Evolutionary conservation across 78 protist genomes (phyloP).

Genomic region (Dictyostelium firmibasis): DNA sequence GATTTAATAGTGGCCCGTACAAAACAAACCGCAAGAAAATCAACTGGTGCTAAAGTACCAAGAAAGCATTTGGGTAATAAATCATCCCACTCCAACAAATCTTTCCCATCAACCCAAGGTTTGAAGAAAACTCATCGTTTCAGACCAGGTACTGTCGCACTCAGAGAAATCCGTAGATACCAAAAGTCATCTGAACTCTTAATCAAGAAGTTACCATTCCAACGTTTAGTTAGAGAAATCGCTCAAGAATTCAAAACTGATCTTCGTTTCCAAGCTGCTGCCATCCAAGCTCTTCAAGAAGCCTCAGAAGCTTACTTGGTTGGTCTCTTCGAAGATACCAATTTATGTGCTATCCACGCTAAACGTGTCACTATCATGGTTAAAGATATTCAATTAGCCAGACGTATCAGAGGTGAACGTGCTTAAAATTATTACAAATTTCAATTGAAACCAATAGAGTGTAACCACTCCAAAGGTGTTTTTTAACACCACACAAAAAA

Average conservation of each 20-base stretch:
- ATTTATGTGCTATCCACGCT: slow-evolving; percentile 95
- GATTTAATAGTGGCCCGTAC: slow-evolving; percentile 97
- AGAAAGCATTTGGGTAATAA: slow-evolving; percentile 82
- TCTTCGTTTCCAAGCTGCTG: slow-evolving; percentile 93
- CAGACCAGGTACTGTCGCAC: slow-evolving; percentile 97
- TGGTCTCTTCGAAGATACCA: slow-evolving; percentile 96
- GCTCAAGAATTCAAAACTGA: slow-evolving; percentile 91
- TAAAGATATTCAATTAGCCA: slow-evolving; percentile 95
- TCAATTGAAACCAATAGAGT: slow-evolving; percentile 29
- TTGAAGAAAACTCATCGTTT: slow-evolving; percentile 91
- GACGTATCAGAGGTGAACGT: slow-evolving; percentile 97
- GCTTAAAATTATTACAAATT: slow-evolving; percentile 70
- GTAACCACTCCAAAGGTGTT: slow-evolving; percentile 79
- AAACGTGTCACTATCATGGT: slow-evolving; percentile 95
- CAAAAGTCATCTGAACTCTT: slow-evolving; percentile 94
- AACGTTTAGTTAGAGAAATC: slow-evolving; percentile 86
- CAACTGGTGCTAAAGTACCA: slow-evolving; percentile 97
- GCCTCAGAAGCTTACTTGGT: slow-evolving; percentile 97
- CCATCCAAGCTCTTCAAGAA: slow-evolving; percentile 96
- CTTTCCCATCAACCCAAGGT: slow-evolving; percentile 66
- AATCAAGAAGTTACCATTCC: slow-evolving; percentile 90
- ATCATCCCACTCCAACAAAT: slow-evolving; percentile 88
- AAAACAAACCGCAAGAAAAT: slow-evolving; percentile 97
- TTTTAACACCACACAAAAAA: slow-evolving; percentile 75
- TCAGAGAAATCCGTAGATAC: slow-evolving; percentile 94